Conservation (phyloP, 352 stramenopile species). For the Pythium utonaiense region DNA sequence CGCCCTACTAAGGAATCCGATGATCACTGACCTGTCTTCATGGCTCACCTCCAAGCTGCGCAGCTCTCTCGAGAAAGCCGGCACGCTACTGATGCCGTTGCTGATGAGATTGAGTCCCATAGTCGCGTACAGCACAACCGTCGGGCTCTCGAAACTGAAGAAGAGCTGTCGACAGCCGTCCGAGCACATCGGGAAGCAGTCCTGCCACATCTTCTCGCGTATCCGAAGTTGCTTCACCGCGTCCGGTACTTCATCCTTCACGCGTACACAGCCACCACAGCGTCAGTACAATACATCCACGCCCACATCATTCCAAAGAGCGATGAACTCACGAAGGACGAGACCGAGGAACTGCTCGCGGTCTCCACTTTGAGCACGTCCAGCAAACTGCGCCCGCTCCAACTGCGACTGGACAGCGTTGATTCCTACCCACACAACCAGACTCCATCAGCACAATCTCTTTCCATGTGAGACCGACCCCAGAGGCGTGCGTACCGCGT, state of each 20-base stretch:
- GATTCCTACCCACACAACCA: slow-evolving; percentile 12
- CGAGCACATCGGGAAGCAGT: slow-evolving; percentile 79
- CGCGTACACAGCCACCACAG: background rate
- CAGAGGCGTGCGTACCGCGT: slow-evolving; percentile 29
- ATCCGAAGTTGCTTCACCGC: slow-evolving; percentile 42
- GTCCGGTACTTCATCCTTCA: slow-evolving; percentile 32
- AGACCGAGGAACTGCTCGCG: slow-evolving; percentile 14
- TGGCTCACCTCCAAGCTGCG: slow-evolving; percentile 69
- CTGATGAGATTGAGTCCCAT: slow-evolving; percentile 82
- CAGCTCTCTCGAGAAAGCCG: slow-evolving; percentile 76
- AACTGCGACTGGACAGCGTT: slow-evolving; percentile 21
- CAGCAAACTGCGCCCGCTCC: slow-evolving; percentile 19
- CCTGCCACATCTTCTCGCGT: slow-evolving; percentile 72
- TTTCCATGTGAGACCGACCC: no score
- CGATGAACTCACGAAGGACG: background rate
- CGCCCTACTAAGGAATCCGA: slow-evolving; percentile 68
- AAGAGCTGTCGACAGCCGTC: slow-evolving; percentile 68
- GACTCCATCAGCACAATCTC: background rate
- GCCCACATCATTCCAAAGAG: background rate
- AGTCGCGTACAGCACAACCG: slow-evolving; percentile 79
- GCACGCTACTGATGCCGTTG: slow-evolving; percentile 80
- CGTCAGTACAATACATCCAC: background rate
- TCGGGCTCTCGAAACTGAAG: slow-evolving; percentile 66
- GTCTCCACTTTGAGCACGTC: slow-evolving; percentile 19
- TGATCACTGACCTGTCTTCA: slow-evolving; percentile 72